These are phyloP conservation scores for Solidago caesia DNA, from an alignment of 129 eudicot genomes.

Conservation along the genomic window DNA sequence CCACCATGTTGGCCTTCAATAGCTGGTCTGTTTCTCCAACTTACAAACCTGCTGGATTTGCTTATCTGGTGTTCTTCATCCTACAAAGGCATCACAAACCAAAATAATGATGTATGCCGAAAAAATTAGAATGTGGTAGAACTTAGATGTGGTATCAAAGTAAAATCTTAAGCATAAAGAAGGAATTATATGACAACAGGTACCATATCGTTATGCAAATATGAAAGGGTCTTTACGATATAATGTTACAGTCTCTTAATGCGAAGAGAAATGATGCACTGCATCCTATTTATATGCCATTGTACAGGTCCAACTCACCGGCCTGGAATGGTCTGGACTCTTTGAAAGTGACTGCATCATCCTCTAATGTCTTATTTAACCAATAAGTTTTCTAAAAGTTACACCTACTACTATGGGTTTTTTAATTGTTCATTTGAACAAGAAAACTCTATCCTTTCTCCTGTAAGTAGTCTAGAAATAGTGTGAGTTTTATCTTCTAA, in stretches of 20 bases:
- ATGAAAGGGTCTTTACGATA: conserved; percentile 17
- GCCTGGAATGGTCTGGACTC: conserved; percentile 57
- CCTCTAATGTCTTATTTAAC: conserved; percentile 6
- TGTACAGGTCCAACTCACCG: conserved; percentile 7
- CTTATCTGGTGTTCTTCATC: conserved; percentile 39
- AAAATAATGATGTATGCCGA: not conserved
- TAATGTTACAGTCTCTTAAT: conserved; percentile 17
- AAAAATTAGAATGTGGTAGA: conserved; percentile 9
- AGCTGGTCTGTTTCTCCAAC: conserved; percentile 77
- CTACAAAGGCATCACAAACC: conserved; percentile 33
- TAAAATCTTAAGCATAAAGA: not conserved
- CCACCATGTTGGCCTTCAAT: conserved; percentile 77
- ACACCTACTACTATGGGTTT: not conserved
- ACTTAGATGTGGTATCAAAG: not conserved
- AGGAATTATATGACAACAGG: not conserved
- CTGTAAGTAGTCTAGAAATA: not conserved
- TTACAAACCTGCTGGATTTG: conserved; percentile 61
- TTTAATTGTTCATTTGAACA: not conserved
- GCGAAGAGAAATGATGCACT: conserved; percentile 16
- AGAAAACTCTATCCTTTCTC: not conserved
- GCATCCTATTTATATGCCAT: conserved; percentile 38
- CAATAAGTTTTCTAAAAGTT: not conserved
- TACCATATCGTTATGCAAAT: conserved; percentile 42
- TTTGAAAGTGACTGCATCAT: conserved; percentile 38
- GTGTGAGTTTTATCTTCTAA: not conserved